These are phyloP conservation scores for Lasiodiplodia hormozganensis DNA, from an alignment of 2,329 filamentous ascomycete species.

Conservation along the genomic window DNA sequence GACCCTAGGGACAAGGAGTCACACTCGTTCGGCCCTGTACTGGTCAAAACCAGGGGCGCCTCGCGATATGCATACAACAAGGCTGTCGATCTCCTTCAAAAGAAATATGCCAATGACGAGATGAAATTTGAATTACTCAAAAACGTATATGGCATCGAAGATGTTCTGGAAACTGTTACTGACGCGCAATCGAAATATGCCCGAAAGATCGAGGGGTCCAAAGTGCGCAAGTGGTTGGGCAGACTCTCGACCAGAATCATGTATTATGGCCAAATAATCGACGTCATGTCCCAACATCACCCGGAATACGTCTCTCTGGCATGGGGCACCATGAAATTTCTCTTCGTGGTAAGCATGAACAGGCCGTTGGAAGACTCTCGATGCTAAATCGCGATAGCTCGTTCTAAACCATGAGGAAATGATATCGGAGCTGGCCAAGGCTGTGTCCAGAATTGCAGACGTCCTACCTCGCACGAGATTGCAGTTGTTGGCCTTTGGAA, in stretches of 20 bases:
- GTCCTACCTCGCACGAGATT: slow-evolving; percentile 26
- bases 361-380: not conserved
- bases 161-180: not conserved
- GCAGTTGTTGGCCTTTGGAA: slow-evolving; percentile 22
- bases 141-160: not conserved
- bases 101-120: not conserved
- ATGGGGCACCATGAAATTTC: slow-evolving; percentile 41
- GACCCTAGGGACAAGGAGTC: too few species aligned
- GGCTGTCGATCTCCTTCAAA: slow-evolving; percentile 9
- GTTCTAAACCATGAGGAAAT: slow-evolving; percentile 29
- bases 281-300: slow-evolving; percentile 40
- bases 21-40: too few species aligned
- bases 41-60: too few species aligned
- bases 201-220: not conserved
- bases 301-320: slow-evolving; percentile 42
- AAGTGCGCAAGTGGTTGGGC: slow-evolving; percentile 1
- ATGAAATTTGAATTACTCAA: not conserved
- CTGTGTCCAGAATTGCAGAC: slow-evolving; percentile 28
- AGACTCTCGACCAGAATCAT: not conserved
- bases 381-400: slow-evolving; percentile 3
- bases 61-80: slow-evolving; percentile 6
- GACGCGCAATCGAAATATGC: not conserved
- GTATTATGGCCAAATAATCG: slow-evolving; percentile 36
- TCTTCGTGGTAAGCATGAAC: slow-evolving; percentile 34
- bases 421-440: slow-evolving; percentile 29